These are phyloP conservation scores for Neophaeococcomyces aloes DNA, from an alignment of 2,329 filamentous ascomycete genomes.

Conservation along the genomic window DNA sequence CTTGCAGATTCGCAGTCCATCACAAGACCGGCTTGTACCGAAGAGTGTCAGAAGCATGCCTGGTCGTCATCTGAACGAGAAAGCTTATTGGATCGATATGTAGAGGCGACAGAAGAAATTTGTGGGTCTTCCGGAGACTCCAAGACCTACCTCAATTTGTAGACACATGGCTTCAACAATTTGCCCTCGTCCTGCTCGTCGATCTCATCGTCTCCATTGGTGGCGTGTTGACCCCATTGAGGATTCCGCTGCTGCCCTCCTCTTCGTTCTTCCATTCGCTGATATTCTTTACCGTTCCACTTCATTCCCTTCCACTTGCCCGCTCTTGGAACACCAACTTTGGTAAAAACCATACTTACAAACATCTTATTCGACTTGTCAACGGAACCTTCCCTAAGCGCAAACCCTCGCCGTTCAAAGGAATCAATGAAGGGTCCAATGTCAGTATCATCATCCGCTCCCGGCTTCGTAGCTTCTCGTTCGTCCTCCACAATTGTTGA, in stretches of 20 bases:
- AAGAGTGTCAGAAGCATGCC: too few relatives aligned
- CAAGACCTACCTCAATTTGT: conserved; percentile 47
- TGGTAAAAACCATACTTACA: conserved; percentile 90
- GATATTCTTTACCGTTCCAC: conserved; percentile 27
- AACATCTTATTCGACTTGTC: conserved; percentile 96
- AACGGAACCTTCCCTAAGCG: conserved; percentile 62
- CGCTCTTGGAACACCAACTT: conserved; percentile 61
- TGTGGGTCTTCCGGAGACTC: not conserved
- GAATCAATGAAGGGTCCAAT: conserved; percentile 79
- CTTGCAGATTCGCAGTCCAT: too few relatives aligned
- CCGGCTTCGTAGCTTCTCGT: conserved; percentile 37
- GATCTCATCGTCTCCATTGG: conserved; percentile 47
- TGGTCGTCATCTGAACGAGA: too few relatives aligned
- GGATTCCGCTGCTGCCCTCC: conserved; percentile 28
- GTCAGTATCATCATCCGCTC: conserved; percentile 60
- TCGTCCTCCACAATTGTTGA: conserved; percentile 38
- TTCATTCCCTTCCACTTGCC: conserved; percentile 55
- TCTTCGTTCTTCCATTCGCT: conserved; percentile 24
- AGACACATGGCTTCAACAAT: conserved; percentile 89
- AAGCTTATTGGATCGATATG: too few relatives aligned
- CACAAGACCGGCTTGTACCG: too few relatives aligned
- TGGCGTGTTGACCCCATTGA: conserved; percentile 42
- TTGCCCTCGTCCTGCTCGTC: conserved; percentile 52
- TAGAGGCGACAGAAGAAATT: too few relatives aligned
- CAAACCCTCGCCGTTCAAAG: conserved; percentile 67